phyloP scores from a whole-genome alignment of 306 rosid genomes.

The Corylus avellana region DNA sequence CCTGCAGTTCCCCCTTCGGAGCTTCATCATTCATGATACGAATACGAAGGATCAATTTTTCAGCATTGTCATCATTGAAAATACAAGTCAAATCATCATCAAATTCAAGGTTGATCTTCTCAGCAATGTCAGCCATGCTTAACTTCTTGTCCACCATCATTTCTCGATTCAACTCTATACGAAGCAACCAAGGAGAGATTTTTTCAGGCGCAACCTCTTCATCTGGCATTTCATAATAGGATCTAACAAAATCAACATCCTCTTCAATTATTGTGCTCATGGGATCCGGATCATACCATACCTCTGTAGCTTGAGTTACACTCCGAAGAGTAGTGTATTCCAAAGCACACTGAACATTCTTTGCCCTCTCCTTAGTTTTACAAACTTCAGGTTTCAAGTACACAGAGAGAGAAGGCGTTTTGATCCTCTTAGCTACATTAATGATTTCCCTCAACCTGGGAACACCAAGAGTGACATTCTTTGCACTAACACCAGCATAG shows the following conservation, averaged over 20 bases:
- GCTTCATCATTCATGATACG: constrained; percentile 98
- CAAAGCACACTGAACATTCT: constrained; percentile 94
- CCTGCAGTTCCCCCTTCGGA: constrained; percentile 85
- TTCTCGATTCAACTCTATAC: constrained; percentile 94
- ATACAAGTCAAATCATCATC: constrained; percentile 94
- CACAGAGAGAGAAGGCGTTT: constrained; percentile 93
- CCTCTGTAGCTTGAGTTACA: constrained; percentile 98
- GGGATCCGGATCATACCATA: constrained; percentile 99
- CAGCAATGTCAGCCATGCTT: constrained; percentile 99
- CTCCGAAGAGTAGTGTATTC: constrained; percentile 96
- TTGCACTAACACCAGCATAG: constrained; percentile 99
- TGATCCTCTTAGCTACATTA: constrained; percentile 94
- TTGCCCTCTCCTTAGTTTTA: constrained; percentile 96
- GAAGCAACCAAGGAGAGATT: constrained; percentile 98
- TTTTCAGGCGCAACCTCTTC: constrained; percentile 93
- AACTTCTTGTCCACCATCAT: constrained; percentile 99
- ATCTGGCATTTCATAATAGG: constrained; percentile 98
- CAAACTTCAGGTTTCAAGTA: constrained; percentile 77
- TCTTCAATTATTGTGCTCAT: constrained; percentile 90
- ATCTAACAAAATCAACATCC: constrained; percentile 88
- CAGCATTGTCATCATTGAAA: constrained; percentile 97
- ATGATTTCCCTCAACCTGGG: constrained; percentile 98
- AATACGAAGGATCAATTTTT: constrained; percentile 88
- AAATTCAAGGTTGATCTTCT: constrained; percentile 90
- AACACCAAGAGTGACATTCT: constrained; percentile 97